Evolutionary conservation across 371 early-diverging fungal species (phyloP), one percentile per base, ranked within the genome.

Genomic region (Haplosporangium sp.): DNA sequence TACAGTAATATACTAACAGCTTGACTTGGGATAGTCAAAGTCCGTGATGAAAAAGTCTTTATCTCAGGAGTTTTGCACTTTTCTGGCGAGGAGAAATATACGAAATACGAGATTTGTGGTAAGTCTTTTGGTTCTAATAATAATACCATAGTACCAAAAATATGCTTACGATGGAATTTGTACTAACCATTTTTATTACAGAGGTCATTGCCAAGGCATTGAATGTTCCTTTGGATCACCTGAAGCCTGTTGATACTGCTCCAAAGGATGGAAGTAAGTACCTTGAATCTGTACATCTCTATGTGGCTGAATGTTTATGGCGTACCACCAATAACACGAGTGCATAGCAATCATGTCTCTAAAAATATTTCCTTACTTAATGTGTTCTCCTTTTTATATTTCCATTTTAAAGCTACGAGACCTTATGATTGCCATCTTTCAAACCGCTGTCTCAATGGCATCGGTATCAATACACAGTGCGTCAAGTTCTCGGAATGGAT

Each of bases 31-130:
- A 37, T 61, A 89, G 89, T 69, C 60, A 85, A 83, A 48, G 78
- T 82, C 52, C 56, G 87, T 10, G 63, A 84, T 8, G 71, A 84
- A 19, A 85, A 88, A 37, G 74, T 85, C 67, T 75, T 82, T 38
- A 81, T 92, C 27, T 74, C 72, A 17, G 94, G 94, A 0, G 83
- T 91, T 2, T 92, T 87, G 69, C 96, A 95, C 72, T 94, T 92
- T 74, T 86, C 87, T 47, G 89, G 85, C 13, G 75, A 87, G 58
- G 92, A 94, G 74, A 65, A 72, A 58, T 86, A 87, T 65, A 94
- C 95, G 19, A 95, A 95, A 79, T 95, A 94, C 76, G 87, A 89
- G 53, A 94, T 96, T 83, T 92, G 93, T 71, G 84, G 89, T 89
- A 85, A 74, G 85, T 84, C 45, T 5, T 47, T 44, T 4, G 34